Conservation (phyloP, 2,329 filamentous ascomycete species). For the Arthrinium puccinioides region DNA sequence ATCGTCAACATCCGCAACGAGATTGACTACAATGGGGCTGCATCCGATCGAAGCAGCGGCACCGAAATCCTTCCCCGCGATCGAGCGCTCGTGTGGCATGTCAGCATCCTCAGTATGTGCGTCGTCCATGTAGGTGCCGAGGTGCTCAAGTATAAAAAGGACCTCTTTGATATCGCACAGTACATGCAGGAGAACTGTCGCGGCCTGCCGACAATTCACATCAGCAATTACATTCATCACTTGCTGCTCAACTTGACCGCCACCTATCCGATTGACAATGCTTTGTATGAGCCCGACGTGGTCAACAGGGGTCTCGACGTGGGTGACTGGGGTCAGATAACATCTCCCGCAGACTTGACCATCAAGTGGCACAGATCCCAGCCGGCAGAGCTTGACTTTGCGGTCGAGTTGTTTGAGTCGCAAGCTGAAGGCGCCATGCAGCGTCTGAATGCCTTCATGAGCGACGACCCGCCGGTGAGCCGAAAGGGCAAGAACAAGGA, state of each 20-base stretch:
- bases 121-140: conserved; percentile 92
- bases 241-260: conserved; percentile 89
- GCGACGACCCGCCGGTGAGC: conserved; percentile 73
- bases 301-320: conserved; percentile 65
- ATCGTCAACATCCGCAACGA: conserved; percentile 90
- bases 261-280: conserved; percentile 86
- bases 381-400: conserved; percentile 76
- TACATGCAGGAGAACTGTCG: conserved; percentile 97
- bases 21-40: conserved; percentile 93
- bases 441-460: conserved; percentile 71
- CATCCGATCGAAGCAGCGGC: conserved; percentile 87
- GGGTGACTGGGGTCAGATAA: conserved; percentile 77
- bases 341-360: conserved; percentile 66
- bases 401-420: conserved; percentile 78
- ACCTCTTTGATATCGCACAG: conserved; percentile 82
- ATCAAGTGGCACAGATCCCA: conserved; percentile 89
- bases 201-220: conserved; percentile 88
- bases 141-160: conserved; percentile 79
- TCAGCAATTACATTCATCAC: conserved; percentile 97
- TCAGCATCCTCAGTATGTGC: conserved; percentile 96
- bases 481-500: conserved; percentile 95
- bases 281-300: conserved; percentile 75
- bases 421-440: conserved; percentile 72
- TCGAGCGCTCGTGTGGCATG: conserved; percentile 89
- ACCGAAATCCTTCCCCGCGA: conserved; percentile 90